Evolutionary conservation across 2,329 filamentous ascomycete species (phyloP).

Genomic region (Paecilomyces dactylethromorphus): DNA sequence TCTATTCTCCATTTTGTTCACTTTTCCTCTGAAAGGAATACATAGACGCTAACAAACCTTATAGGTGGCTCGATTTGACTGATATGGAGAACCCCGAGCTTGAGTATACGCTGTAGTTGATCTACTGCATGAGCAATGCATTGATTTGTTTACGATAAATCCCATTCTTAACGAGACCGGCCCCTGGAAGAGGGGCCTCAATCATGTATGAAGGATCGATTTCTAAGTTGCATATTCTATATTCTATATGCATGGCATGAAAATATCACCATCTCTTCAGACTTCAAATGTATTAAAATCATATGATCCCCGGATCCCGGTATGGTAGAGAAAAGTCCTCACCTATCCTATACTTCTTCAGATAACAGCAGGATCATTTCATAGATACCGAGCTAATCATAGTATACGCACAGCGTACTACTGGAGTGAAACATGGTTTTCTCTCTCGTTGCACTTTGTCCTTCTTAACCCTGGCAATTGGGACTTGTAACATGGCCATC

Average conservation of each 20-base stretch:
- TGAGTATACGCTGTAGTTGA: conserved; percentile 47
- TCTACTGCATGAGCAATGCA: not conserved
- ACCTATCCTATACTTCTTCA: too few relatives aligned
- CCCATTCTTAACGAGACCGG: not conserved
- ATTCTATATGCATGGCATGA: not conserved
- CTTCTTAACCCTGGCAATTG: too few relatives aligned
- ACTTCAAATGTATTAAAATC: too few relatives aligned
- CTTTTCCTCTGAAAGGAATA: not conserved
- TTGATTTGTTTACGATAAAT: not conserved
- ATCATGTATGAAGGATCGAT: not conserved
- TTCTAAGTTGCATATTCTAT: not conserved
- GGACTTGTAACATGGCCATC: too few relatives aligned
- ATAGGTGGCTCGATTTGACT: conserved; percentile 54
- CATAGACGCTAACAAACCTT: conserved; percentile 1
- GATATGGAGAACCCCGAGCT: conserved; percentile 62
- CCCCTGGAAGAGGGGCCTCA: not conserved
- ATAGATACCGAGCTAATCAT: too few relatives aligned
- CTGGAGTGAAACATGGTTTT: too few relatives aligned
- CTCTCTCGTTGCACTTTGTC: too few relatives aligned
- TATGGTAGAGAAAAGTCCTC: too few relatives aligned
- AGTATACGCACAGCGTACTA: too few relatives aligned
- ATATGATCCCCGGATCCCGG: too few relatives aligned
- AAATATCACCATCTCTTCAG: too few relatives aligned
- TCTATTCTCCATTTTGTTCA: not conserved
- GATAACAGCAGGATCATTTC: too few relatives aligned